phyloP scores from a whole-genome alignment of 2,329 filamentous ascomycete species.

The Aspergillus novoparasiticus region DNA sequence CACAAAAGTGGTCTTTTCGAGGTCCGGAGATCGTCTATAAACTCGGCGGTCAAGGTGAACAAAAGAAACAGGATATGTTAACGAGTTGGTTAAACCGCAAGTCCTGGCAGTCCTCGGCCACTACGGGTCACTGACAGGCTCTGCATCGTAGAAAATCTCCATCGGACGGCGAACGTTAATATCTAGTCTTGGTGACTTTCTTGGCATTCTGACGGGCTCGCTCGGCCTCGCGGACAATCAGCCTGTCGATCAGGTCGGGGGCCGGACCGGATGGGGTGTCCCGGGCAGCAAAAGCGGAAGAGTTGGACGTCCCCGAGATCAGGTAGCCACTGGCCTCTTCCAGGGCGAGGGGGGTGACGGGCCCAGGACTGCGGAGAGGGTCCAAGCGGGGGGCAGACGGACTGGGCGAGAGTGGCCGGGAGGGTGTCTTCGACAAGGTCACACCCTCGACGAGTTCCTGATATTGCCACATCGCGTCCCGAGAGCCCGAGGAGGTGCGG shows the following conservation, averaged over 20 bases:
- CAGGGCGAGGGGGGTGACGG: conserved; percentile 49
- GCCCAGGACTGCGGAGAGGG: conserved; percentile 49
- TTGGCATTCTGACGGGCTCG: conserved; percentile 31
- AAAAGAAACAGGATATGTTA: neutral
- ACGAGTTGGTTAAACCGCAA: neutral
- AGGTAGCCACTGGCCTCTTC: conserved; percentile 47
- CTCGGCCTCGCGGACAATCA: conserved; percentile 39
- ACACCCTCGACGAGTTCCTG: conserved; percentile 45
- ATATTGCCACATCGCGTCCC: conserved; percentile 44
- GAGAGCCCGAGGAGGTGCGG: conserved; percentile 37
- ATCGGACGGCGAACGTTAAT: conserved; percentile 7
- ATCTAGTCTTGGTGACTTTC: conserved; percentile 32
- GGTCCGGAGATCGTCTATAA: neutral
- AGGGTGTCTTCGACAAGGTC: conserved; percentile 32
- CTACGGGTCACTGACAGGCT: neutral
- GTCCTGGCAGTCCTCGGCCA: neutral
- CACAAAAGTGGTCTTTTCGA: neutral
- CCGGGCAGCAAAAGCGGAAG: conserved; percentile 22
- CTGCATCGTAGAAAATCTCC: neutral
- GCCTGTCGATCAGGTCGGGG: conserved; percentile 36
- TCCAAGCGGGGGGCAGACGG: conserved; percentile 50
- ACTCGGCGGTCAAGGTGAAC: neutral
- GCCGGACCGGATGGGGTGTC: conserved; percentile 28
- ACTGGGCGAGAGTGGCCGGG: conserved; percentile 29
- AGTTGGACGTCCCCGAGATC: conserved; percentile 32